Conservation (phyloP, 2,329 filamentous ascomycete genomes). For the Nemania diffusa region DNA sequence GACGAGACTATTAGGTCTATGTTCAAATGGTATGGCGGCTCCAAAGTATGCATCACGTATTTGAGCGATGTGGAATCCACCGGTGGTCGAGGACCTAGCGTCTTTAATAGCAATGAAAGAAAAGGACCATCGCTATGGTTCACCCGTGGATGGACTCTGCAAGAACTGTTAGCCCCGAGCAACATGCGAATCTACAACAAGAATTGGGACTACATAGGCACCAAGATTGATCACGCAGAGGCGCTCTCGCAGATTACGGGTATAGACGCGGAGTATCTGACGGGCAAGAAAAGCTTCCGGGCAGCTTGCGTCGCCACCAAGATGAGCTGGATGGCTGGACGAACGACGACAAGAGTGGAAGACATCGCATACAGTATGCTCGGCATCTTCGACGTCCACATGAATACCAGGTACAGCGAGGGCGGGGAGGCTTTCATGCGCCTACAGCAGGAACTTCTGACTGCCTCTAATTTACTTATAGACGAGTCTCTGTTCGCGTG, state of each 20-base stretch:
- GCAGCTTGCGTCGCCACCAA: slow-evolving; percentile 41
- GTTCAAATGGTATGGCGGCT: slow-evolving; percentile 49
- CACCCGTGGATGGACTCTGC: slow-evolving; percentile 31
- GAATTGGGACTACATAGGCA: slow-evolving; percentile 43
- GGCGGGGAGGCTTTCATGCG: slow-evolving; percentile 43
- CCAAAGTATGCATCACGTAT: slow-evolving; percentile 50
- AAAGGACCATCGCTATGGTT: slow-evolving; percentile 32
- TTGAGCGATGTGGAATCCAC: slow-evolving; percentile 41
- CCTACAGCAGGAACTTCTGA: slow-evolving; percentile 28
- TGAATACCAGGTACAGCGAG: slow-evolving; percentile 48
- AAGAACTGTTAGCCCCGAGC: slow-evolving; percentile 41
- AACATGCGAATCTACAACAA: slow-evolving; percentile 42
- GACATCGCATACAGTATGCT: slow-evolving; percentile 48
- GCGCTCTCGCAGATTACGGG: slow-evolving; percentile 45
- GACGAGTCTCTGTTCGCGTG: slow-evolving; percentile 17
- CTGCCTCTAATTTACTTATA: neutral
- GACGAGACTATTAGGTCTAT: slow-evolving; percentile 46
- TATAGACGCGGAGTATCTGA: slow-evolving; percentile 38
- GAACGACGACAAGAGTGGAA: slow-evolving; percentile 41
- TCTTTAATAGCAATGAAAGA: slow-evolving; percentile 14
- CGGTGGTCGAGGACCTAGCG: neutral
- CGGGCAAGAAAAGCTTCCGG: slow-evolving; percentile 27
- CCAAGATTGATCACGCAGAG: slow-evolving; percentile 30
- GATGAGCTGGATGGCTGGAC: slow-evolving; percentile 47
- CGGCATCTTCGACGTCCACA: slow-evolving; percentile 47